These are phyloP conservation scores for Podospora conica DNA, from an alignment of 495 filamentous ascomycete species.

Conservation along the genomic window DNA sequence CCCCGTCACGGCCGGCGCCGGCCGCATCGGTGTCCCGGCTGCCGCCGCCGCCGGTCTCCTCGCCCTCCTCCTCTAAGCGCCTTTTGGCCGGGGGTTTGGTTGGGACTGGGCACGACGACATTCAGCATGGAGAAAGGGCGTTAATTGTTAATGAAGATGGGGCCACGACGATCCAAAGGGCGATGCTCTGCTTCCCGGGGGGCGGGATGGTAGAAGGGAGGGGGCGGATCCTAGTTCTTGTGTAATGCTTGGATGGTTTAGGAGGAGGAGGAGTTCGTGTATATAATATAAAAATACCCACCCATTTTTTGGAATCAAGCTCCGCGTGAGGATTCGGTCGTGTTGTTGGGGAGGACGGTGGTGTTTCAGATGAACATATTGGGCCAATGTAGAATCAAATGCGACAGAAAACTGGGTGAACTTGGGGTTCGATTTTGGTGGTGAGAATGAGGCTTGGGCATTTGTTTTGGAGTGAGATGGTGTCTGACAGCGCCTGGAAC, in stretches of 20 bases:
- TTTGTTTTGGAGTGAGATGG: neutral
- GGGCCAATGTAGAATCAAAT: too few relatives aligned
- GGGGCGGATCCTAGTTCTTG: neutral
- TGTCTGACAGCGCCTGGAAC: neutral
- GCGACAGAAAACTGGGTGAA: too few relatives aligned
- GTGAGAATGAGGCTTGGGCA: neutral
- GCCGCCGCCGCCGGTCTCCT: slow-evolving; percentile 17
- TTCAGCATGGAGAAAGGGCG: neutral
- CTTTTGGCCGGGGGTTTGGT: neutral
- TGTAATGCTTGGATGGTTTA: neutral
- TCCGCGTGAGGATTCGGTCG: neutral
- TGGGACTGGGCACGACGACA: neutral
- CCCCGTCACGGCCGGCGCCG: slow-evolving; percentile 21
- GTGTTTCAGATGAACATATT: too few relatives aligned
- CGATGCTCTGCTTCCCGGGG: neutral
- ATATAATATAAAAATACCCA: neutral
- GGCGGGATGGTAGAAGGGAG: neutral
- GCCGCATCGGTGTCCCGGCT: slow-evolving; percentile 17
- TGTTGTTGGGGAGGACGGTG: too few relatives aligned
- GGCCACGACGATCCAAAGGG: neutral
- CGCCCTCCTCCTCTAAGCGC: slow-evolving; percentile 20
- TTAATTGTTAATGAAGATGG: neutral
- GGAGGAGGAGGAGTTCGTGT: neutral
- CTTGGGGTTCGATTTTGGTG: neutral
- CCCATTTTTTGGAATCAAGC: neutral